phyloP scores from a whole-genome alignment of 2,329 filamentous ascomycete genomes.

The Colletotrichum lindemuthianum region DNA sequence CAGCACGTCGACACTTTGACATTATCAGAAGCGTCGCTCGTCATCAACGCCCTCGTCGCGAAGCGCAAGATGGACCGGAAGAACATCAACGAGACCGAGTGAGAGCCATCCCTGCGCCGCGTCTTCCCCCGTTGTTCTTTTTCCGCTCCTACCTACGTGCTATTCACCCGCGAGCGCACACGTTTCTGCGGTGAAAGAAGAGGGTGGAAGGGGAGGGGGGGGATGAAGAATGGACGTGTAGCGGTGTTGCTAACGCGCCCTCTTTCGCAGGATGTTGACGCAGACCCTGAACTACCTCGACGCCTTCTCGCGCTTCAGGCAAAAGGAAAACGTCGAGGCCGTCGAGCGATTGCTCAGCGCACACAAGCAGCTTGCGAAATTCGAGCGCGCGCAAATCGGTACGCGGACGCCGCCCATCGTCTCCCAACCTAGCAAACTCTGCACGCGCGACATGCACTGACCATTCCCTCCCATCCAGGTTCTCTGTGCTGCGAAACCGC shows the following conservation, averaged over 20 bases:
- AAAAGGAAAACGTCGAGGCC: slow-evolving; percentile 93
- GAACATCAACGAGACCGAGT: slow-evolving; percentile 87
- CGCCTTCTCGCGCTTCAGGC: slow-evolving; percentile 94
- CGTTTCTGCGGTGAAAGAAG: too few species aligned
- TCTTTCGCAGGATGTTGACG: slow-evolving; percentile 71
- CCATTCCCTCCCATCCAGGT: slow-evolving; percentile 59
- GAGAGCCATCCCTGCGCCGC: slow-evolving; percentile 48
- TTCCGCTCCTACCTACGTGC: neutral
- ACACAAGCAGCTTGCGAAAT: slow-evolving; percentile 84
- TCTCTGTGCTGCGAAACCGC: slow-evolving; percentile 91
- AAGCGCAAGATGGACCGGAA: slow-evolving; percentile 83
- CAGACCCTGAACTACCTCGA: slow-evolving; percentile 95
- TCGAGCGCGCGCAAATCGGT: slow-evolving; percentile 94
- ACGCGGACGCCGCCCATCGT: slow-evolving; percentile 41
- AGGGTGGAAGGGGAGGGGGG: too few species aligned
- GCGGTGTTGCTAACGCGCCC: neutral
- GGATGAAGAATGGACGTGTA: neutral
- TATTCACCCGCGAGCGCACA: neutral
- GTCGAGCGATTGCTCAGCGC: slow-evolving; percentile 87
- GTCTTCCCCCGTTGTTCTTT: neutral
- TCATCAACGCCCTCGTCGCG: slow-evolving; percentile 88
- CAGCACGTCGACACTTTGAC: slow-evolving; percentile 91
- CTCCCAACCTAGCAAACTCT: neutral
- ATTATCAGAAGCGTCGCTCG: slow-evolving; percentile 88
- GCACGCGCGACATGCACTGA: neutral